Base-by-base conservation (phyloP, 140 eudicot species). In the Stevia rebaudiana region DNA sequence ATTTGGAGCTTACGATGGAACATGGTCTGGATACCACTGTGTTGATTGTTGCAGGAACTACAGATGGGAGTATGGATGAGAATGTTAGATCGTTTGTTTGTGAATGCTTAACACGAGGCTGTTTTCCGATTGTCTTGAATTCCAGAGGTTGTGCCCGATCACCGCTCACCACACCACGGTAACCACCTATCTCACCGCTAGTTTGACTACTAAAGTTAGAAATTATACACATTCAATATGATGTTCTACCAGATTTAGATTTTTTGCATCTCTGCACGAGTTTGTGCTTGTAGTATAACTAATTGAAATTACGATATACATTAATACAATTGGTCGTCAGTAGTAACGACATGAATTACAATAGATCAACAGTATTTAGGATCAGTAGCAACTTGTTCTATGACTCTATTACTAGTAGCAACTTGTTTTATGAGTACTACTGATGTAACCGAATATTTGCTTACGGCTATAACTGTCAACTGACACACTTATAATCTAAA, bases 71-170 rank as follows among this genome's bases (percentile, higher is more conserved):
- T 70, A 68, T 25, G 79, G 98, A 87, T 39, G 66, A 55, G 73
- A 66, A 69, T 40, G 76, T 92, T 1, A 71, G 15, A 67, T 60
- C 44, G 10, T 81, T 92, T 56, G 96, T 88, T 13, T 49, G 25
- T 12, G 87, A 87, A 63, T 85, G 95, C 67, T 69, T 92, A 74
- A 81, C 70, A 50, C 63, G 81, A 19, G 98, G 96, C 2, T 72
- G 84, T 69, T 92, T 92, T 67, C 98, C 98, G 0, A 60, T 92
- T 13, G 96, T 92, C 22, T 75, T 92, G 81, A 92, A 92, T 73
- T 96, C 98, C 31, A 68, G 98, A 54, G 96, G 98, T 0, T 87
- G 92, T 55, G 87, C 95, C 4, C 84, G 87, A 23, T 92, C 92
- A 0, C 92, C 92, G 1, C 57, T 84, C 49, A 84, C 81, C 22